These are phyloP conservation scores for Teunomyces cretensis DNA, from an alignment of 805 yeast genomes.

Conservation along the genomic window DNA sequence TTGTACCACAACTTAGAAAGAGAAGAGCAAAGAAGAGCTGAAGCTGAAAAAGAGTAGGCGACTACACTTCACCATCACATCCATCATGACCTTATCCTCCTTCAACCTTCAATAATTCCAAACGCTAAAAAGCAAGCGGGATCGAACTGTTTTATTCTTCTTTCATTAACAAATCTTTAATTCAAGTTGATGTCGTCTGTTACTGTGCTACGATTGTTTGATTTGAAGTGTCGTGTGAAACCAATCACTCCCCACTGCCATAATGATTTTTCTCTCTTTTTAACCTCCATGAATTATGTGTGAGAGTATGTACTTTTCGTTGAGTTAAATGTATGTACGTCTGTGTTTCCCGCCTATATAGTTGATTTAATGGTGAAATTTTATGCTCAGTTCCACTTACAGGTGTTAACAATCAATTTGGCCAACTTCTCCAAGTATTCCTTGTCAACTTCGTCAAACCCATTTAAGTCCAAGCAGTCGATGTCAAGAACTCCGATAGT, in stretches of 20 bases:
- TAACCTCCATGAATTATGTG: neutral
- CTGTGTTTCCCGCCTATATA: neutral
- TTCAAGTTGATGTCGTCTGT: neutral
- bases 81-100: neutral
- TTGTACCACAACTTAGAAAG: constrained; percentile 58
- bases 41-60: constrained; percentile 8
- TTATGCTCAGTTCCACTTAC: constrained; percentile 34
- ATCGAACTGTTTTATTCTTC: neutral
- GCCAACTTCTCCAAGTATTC: constrained; percentile 61
- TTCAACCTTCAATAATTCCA: neutral
- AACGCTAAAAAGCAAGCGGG: neutral
- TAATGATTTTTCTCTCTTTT: neutral
- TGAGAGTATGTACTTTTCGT: neutral
- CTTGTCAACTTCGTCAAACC: constrained; percentile 67
- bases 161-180: neutral
- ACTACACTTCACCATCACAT: neutral
- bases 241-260: neutral
- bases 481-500: constrained; percentile 81
- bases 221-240: neutral
- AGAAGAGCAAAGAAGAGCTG: constrained; percentile 48
- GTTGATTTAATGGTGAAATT: neutral
- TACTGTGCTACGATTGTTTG: neutral
- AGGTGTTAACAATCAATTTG: constrained; percentile 46
- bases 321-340: neutral
- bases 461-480: constrained; percentile 66